Conservation (phyloP, 169 alveolate genomes). For the Plasmodium vivax region DNA sequence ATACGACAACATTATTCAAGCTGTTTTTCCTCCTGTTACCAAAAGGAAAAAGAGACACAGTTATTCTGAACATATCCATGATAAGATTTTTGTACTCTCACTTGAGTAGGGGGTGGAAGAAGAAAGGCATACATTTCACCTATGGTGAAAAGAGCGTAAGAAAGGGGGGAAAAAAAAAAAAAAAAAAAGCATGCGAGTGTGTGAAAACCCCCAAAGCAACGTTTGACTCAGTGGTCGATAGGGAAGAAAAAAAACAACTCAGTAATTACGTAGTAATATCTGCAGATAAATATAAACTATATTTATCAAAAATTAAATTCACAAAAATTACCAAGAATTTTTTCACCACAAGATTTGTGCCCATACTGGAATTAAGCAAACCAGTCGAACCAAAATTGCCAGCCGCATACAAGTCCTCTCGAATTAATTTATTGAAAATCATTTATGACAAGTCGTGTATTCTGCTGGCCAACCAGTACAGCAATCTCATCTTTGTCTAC, state of each 20-base stretch:
- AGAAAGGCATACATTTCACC: neutral
- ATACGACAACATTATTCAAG: neutral
- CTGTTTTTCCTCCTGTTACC: conserved; percentile 27
- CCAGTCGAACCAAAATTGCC: conserved; percentile 23
- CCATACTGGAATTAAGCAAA: conserved; percentile 8
- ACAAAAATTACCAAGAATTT: conserved; percentile 47
- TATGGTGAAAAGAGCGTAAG: neutral
- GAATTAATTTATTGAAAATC: conserved; percentile 70
- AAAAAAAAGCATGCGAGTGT: conserved; percentile 4
- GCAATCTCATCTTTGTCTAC: conserved; percentile 37
- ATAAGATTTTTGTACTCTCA: conserved; percentile 69
- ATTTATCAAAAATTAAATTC: conserved; percentile 41
- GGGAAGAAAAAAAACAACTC: conserved; percentile 50
- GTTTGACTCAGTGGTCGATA: conserved; percentile 12
- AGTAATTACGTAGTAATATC: conserved; percentile 42
- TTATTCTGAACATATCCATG: conserved; percentile 51
- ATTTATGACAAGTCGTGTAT: conserved; percentile 71
- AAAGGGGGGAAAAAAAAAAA: neutral
- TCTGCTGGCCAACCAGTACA: conserved; percentile 62
- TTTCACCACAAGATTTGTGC: conserved; percentile 52
- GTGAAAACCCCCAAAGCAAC: neutral
- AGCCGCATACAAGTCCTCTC: conserved; percentile 22
- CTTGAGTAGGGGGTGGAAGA: neutral
- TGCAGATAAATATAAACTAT: conserved; percentile 49
- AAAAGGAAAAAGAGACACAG: conserved; percentile 10